phyloP scores from a whole-genome alignment of 331 rosid species.

The Telfairia occidentalis region DNA sequence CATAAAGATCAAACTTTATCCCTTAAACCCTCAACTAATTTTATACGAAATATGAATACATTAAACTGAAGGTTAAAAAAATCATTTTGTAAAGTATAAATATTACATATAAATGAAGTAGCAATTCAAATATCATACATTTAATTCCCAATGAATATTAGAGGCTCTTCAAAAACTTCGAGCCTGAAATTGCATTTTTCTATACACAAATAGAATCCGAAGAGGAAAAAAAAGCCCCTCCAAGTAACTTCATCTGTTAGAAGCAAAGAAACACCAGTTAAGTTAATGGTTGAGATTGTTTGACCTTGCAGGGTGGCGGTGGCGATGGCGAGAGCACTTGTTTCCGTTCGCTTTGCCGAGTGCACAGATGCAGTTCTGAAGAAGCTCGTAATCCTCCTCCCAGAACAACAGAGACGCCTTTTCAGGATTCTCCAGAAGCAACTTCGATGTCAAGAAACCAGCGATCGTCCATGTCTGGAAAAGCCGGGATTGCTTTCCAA shows the following conservation, averaged over 20 bases:
- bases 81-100: not conserved
- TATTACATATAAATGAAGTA: not conserved
- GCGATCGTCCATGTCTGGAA: constrained; percentile 86
- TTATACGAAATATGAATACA: not conserved
- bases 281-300: not conserved
- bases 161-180: constrained; percentile 1
- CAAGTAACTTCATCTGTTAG: not conserved
- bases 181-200: not conserved
- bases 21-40: not conserved
- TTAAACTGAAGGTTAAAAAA: not conserved
- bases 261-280: not conserved
- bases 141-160: not conserved
- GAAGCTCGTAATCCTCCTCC: constrained; percentile 86
- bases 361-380: constrained; percentile 70
- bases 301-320: not conserved
- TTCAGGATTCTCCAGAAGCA: constrained; percentile 63
- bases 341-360: constrained; percentile 48
- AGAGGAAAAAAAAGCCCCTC: not conserved
- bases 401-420: constrained; percentile 76
- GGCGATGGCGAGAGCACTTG: constrained; percentile 49
- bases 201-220: not conserved
- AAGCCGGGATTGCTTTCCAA: constrained; percentile 73
- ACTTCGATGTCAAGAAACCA: constrained; percentile 67
- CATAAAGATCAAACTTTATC: no score
- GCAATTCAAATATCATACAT: not conserved